These are phyloP conservation scores for Coniochaeta ligniaria DNA, from an alignment of 2,329 filamentous ascomycete genomes.

Conservation along the genomic window DNA sequence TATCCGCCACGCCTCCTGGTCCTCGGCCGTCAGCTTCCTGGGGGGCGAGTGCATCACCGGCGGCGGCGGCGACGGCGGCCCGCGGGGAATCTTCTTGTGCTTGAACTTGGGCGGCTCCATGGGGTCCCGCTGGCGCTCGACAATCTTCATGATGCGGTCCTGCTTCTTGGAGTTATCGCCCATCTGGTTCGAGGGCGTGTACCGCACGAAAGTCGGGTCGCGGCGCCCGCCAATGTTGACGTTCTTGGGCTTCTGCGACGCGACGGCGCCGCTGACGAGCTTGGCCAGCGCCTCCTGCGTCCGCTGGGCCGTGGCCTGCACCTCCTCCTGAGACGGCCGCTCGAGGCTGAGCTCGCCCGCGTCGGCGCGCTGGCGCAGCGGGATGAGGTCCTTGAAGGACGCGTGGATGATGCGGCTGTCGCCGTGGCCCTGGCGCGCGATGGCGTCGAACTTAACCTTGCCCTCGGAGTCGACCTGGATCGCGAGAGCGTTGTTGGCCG, in stretches of 20 bases:
- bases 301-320: constrained; percentile 75
- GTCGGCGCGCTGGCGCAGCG: constrained; percentile 84
- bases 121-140: constrained; percentile 86
- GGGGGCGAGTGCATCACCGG: constrained; percentile 94
- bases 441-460: constrained; percentile 94
- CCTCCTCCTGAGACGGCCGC: constrained; percentile 76
- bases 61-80: constrained; percentile 85
- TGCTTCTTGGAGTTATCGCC: constrained; percentile 79
- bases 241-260: constrained; percentile 93
- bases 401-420: constrained; percentile 83
- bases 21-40: constrained; percentile 89
- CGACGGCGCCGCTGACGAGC: constrained; percentile 77
- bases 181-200: constrained; percentile 96
- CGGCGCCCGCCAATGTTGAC: constrained; percentile 73
- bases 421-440: constrained; percentile 81
- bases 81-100: constrained; percentile 94
- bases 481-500: constrained; percentile 88
- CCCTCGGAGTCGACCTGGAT: constrained; percentile 86
- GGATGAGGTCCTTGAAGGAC: constrained; percentile 95
- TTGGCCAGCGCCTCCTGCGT: constrained; percentile 80
- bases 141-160: constrained; percentile 97
- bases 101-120: constrained; percentile 99
- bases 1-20: constrained; percentile 93
- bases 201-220: constrained; percentile 89
- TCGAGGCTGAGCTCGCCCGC: constrained; percentile 85